These are phyloP conservation scores for Paramecium primaurelia DNA, from an alignment of 73 alveolate genomes.

Conservation along the genomic window DNA sequence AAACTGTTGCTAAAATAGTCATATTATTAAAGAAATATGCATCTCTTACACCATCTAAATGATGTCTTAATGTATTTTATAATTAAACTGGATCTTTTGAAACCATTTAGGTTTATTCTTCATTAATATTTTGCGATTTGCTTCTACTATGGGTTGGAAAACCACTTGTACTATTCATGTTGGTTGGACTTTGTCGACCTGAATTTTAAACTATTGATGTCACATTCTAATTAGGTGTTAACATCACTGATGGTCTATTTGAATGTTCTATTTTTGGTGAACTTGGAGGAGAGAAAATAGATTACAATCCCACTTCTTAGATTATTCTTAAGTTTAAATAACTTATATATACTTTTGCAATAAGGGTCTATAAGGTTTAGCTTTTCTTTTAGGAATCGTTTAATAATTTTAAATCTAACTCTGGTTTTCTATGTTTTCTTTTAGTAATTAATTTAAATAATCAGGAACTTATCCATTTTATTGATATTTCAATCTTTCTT, in stretches of 20 bases:
- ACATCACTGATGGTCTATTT: slow-evolving; percentile 42
- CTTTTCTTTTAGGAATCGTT: slow-evolving; percentile 32
- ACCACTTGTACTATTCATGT: slow-evolving; percentile 23
- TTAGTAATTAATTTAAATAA: neutral
- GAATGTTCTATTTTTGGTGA: slow-evolving; percentile 39
- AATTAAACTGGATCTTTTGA: neutral
- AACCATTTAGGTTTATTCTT: neutral
- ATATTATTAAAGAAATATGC: slow-evolving; percentile 1
- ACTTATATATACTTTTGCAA: neutral
- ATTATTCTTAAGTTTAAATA: neutral
- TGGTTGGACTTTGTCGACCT: slow-evolving; percentile 38
- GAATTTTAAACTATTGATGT: neutral
- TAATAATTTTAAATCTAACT: neutral
- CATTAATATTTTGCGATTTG: slow-evolving; percentile 21
- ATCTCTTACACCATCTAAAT: slow-evolving; percentile 59
- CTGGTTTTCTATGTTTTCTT: neutral
- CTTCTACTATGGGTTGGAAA: slow-evolving; percentile 29
- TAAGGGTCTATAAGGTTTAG: slow-evolving; percentile 38
- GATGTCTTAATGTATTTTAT: slow-evolving; percentile 17
- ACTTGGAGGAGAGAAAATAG: slow-evolving; percentile 29
- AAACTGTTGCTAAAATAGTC: slow-evolving; percentile 44
- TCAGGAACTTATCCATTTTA: neutral
- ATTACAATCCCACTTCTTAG: neutral
- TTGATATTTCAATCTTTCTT: slow-evolving; percentile 45
- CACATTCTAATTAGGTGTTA: slow-evolving; percentile 38